Evolutionary conservation across 495 filamentous ascomycete species (phyloP).

Genomic region (Neurospora sp.): DNA sequence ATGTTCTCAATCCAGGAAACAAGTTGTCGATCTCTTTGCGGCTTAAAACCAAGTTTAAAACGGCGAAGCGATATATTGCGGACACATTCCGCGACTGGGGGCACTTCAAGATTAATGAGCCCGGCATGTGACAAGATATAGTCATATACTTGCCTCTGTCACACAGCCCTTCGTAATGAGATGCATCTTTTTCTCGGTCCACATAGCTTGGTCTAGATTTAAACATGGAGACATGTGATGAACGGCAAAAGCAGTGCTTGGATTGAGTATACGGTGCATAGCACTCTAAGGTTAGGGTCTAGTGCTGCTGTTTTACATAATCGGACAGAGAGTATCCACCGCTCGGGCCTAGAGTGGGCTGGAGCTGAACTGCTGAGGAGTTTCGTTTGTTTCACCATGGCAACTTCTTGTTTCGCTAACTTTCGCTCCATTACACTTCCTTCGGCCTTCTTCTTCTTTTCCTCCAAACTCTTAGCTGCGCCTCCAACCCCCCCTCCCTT

Average conservation of each 20-base stretch:
- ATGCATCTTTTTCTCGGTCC: not conserved
- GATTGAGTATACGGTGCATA: not conserved
- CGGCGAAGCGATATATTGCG: not conserved
- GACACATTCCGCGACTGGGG: not conserved
- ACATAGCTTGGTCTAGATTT: not conserved
- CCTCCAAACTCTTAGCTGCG: not conserved
- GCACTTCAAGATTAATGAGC: not conserved
- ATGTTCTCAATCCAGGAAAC: not conserved
- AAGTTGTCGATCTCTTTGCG: not conserved
- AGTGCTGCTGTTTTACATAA: not conserved
- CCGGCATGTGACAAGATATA: not conserved
- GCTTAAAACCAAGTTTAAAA: not conserved
- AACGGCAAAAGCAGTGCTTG: not conserved
- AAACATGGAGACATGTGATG: not conserved
- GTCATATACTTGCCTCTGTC: not conserved
- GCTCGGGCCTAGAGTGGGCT: not conserved
- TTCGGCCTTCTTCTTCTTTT: not conserved
- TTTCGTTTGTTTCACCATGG: constrained; percentile 1
- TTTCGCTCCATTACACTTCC: not conserved
- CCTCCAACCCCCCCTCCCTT: not conserved
- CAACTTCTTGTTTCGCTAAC: not conserved
- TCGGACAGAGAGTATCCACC: not conserved
- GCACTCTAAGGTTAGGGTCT: not conserved
- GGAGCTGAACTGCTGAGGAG: not conserved
- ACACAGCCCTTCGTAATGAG: not conserved